Conservation (phyloP, 2,329 filamentous ascomycete genomes). For the Sclerotinia minor region DNA sequence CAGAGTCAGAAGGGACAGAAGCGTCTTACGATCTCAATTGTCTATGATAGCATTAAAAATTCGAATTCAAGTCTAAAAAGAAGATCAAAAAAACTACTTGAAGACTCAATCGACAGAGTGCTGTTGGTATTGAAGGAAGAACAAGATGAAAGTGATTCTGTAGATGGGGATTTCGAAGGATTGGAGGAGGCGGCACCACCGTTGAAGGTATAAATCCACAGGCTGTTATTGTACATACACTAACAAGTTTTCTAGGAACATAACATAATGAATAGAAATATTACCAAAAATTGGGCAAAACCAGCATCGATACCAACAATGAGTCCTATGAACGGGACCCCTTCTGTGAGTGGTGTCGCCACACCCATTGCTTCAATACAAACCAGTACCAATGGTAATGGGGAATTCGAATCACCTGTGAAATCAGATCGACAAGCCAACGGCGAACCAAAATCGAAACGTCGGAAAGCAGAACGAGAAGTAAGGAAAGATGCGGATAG, state of each 20-base stretch:
- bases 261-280: conserved; percentile 66
- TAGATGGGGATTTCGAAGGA: conserved; percentile 53
- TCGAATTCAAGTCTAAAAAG: conserved; percentile 87
- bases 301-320: conserved; percentile 36
- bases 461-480: conserved; percentile 55
- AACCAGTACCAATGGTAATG: conserved; percentile 30
- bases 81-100: conserved; percentile 75
- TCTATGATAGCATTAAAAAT: conserved; percentile 78
- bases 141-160: conserved; percentile 48
- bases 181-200: conserved; percentile 43
- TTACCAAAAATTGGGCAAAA: conserved; percentile 59
- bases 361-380: conserved; percentile 35
- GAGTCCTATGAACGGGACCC: conserved; percentile 32
- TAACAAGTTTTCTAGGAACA: conserved; percentile 44
- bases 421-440: conserved; percentile 57
- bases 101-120: conserved; percentile 83
- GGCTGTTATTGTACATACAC: neutral
- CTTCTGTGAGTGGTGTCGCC: conserved; percentile 28
- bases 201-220: conserved; percentile 35
- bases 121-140: conserved; percentile 66
- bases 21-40: conserved; percentile 57
- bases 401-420: conserved; percentile 35
- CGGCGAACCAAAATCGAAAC: conserved; percentile 67
- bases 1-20: conserved; percentile 49
- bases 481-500: conserved; percentile 56